Evolutionary conservation across 495 filamentous ascomycete genomes (phyloP), one percentile per base, ranked within the genome.

Genomic region (Aspergillus baeticus): DNA sequence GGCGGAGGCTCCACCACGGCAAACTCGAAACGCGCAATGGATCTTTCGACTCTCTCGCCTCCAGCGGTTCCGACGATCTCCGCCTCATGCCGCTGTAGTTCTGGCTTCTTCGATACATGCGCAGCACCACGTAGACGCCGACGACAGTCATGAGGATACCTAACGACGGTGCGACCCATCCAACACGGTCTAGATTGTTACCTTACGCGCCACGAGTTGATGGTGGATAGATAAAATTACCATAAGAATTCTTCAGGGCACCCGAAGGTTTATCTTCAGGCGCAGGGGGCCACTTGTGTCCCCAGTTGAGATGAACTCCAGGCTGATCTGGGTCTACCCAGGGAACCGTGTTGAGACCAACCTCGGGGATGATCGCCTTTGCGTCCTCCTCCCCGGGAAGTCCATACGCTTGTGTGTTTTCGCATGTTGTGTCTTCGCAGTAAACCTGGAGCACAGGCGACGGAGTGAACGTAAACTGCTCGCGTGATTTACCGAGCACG

Each of bases 381-480:
- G 69, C 64, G 6, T 34, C 60, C n/a, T 65, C 61, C n/a, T 76
- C 74, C 10, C 64, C 70, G 1, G 73, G 72, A 33, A 65, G 52
- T 11, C 74, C 74, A 38, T 69, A 77, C 18, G 63, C 62, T 4
- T 52, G 41, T 5, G 74, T 64, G 52, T 77, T 68, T 4, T 60
- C 42, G 22, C 74, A 77, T 26, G 51, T 62, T 1, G 63, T 63
- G 13, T 70, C 64, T 18, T 57, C 60, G 37, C 74, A 77, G 51
- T 67, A 73, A 5, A 63, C 61, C 26, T 69, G 65, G 51, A 78
- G 67, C 44, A 69, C 67, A 2, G 64, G 59, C 5, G 72, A 75
- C 0, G 75, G 75, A 13, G 69, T 71, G 38, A 78, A 78, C 6
- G 75, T 76, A 53, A 68, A 75, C 45, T 71, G 68, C 26, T 62